A percentile compares a stretch with the other conserved stretches of the same genome.
These are phyloP conservation scores for Rhizopus arrhizus DNA, from an alignment of 371 early-diverging fungal genomes.

Conservation along the genomic window DNA sequence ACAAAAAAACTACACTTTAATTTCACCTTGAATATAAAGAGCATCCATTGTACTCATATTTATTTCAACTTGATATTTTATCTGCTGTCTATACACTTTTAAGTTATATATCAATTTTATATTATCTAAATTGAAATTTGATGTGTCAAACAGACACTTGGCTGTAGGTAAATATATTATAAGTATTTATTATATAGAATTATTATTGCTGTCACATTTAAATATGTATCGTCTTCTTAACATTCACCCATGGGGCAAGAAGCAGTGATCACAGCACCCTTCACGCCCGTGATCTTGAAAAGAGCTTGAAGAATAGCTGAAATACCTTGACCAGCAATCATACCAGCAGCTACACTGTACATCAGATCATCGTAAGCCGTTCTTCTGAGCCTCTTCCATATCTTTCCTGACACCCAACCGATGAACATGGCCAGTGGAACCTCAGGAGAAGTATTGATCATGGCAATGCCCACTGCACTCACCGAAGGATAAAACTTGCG, in stretches of 20 bases:
- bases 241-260: constrained; percentile 28
- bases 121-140: too few species aligned
- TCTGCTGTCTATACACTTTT: too few species aligned
- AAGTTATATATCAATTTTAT: too few species aligned
- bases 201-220: too few species aligned
- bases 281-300: constrained; percentile 45
- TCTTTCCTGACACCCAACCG: constrained; percentile 55
- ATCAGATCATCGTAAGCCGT: constrained; percentile 50
- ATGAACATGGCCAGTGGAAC: constrained; percentile 64
- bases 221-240: not conserved
- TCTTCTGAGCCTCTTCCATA: constrained; percentile 58
- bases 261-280: constrained; percentile 24
- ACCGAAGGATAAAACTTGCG: constrained; percentile 62
- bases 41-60: too few species aligned
- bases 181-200: too few species aligned
- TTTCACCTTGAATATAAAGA: too few species aligned
- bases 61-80: too few species aligned
- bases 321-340: constrained; percentile 79
- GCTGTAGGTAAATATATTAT: too few species aligned
- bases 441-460: constrained; percentile 65
- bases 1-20: too few species aligned
- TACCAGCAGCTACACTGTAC: constrained; percentile 66
- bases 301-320: constrained; percentile 67
- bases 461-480: constrained; percentile 71
- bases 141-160: too few species aligned